phyloP scores from a whole-genome alignment of 495 filamentous ascomycete species.

The Trichoderma parareesei region DNA sequence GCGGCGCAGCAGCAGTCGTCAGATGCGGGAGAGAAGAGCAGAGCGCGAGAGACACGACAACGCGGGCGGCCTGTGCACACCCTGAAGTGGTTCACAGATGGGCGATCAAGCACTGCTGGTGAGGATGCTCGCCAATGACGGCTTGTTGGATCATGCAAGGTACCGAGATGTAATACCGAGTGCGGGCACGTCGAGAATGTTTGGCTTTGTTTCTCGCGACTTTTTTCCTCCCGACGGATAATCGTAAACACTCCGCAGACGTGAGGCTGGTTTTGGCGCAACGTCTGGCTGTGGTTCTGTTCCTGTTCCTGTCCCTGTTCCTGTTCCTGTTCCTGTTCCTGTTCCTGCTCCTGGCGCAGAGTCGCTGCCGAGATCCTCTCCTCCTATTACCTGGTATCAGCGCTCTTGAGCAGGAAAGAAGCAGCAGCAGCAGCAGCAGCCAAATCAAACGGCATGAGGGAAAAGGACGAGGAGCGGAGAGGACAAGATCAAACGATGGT shows the following conservation, averaged over 20 bases:
- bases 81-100: not conserved
- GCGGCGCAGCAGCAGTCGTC: constrained; percentile 2
- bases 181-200: no score
- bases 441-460: not conserved
- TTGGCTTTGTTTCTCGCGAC: no score
- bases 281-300: no score
- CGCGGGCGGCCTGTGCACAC: not conserved
- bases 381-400: no score
- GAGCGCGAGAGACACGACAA: not conserved
- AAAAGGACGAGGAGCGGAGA: not conserved
- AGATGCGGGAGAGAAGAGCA: not conserved
- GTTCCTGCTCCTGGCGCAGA: not conserved
- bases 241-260: no score
- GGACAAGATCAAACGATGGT: constrained; percentile 2
- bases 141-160: constrained; percentile 1
- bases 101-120: not conserved
- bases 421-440: no score
- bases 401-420: no score
- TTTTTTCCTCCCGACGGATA: no score
- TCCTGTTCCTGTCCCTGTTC: no score
- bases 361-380: no score
- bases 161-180: not conserved
- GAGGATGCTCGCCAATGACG: not conserved
- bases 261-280: no score
- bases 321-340: no score